Evolutionary conservation across 306 rosid genomes (phyloP).

Genomic region (Prinsepia uniflora): DNA sequence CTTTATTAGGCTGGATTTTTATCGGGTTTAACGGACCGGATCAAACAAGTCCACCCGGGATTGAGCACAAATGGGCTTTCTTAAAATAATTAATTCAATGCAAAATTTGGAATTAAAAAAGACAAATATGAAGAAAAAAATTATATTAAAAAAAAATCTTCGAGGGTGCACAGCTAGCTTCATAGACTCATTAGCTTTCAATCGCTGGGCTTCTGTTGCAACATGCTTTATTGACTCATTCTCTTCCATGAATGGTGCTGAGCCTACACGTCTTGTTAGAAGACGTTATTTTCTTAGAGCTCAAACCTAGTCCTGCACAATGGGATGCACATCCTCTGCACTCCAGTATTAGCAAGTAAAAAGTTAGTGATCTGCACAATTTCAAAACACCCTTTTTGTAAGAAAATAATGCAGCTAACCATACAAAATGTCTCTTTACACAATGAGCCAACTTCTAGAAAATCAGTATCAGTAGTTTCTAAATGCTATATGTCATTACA

Average conservation of each 20-base stretch:
- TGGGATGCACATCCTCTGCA: constrained; percentile 11
- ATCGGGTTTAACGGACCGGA: no score
- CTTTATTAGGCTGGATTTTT: no score
- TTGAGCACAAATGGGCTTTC: no score
- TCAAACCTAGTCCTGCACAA: constrained; percentile 11
- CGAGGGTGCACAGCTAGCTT: no score
- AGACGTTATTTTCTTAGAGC: not conserved
- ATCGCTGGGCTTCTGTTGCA: constrained; percentile 2
- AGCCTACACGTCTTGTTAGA: constrained; percentile 1
- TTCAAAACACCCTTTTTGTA: not conserved
- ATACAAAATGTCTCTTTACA: not conserved
- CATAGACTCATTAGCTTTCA: not conserved
- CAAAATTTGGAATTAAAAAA: no score
- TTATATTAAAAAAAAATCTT: no score
- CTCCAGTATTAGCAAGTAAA: constrained; percentile 3
- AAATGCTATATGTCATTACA: not conserved
- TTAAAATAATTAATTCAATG: no score
- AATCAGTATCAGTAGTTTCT: not conserved
- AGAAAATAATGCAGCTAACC: not conserved
- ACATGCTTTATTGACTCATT: not conserved
- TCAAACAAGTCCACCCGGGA: no score
- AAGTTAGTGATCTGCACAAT: constrained; percentile 25
- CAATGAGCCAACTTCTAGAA: not conserved
- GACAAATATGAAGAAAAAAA: no score
- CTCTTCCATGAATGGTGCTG: not conserved